Evolutionary conservation across 2,329 filamentous ascomycete species (phyloP), one percentile per base, ranked within the genome.

Genomic region (Botrytis cinerea): DNA sequence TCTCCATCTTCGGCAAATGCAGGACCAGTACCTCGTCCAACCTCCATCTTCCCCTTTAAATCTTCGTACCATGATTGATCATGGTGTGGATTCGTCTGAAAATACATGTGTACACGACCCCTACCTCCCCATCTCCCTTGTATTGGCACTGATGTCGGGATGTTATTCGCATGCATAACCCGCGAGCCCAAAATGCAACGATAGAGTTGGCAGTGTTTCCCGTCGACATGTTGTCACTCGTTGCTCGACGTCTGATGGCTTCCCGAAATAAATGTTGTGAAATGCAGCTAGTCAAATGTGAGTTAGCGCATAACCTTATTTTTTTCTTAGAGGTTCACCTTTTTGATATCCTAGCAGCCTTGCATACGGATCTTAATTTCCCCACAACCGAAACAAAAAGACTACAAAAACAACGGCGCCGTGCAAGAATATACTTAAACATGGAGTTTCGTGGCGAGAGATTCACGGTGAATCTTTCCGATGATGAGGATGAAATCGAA

Each of bases 401-500:
- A 71, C 32, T 48, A 28, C 69, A 48, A 32, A n/a, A 16, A 14
- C 25, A 54, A 54, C 48, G 14, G 2, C 48, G n/a, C 12, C 14
- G 48, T n/a, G 25, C 48, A 14, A 54, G 46, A 46, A 40, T 32
- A 54, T 12, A 40, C 61, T 25, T n/a, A 81, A 75, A 81, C 46
- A 84, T 88, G 86, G 84, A 83, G 76, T 83, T 89, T 62, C 83
- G 85, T 74, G 90, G 90, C 61, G 86, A 92, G 77, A 85, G 88
- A 70, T 90, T 92, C 76, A 83, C 87, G 43, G 80, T 92, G 28
- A 85, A 91, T 78, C 83, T 92, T 43, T 88, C 88, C 48, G 86
- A 87, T 48, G 86, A 86, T 71, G 84, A 85, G 40, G 83, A 83
- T 61, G 81, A 83, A 48, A 69, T 73, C 75, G 71, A 78, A 75